A percentile compares a stretch with the other conserved stretches of the same genome.
phyloP scores from a whole-genome alignment of 768 basidiomycete species.

The Galerina marginata region DNA sequence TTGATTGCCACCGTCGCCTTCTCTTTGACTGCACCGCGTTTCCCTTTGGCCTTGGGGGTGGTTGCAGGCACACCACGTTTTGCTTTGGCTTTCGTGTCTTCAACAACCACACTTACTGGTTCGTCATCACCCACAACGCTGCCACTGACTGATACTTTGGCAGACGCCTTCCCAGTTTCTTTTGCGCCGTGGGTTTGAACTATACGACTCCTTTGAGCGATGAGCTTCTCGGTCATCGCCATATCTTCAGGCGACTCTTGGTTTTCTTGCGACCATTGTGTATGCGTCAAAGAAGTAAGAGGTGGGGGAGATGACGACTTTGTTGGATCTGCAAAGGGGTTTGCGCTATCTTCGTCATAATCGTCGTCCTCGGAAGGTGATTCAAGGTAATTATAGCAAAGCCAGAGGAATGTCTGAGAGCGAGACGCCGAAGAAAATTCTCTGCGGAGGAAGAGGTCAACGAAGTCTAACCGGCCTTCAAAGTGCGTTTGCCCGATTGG shows the following conservation, averaged over 20 bases:
- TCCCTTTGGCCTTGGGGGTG: constrained; percentile 25
- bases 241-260: constrained; percentile 51
- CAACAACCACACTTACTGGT: constrained; percentile 7
- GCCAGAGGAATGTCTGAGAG: constrained; percentile 83
- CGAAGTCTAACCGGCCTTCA: constrained; percentile 71
- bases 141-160: constrained; percentile 23
- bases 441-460: constrained; percentile 79
- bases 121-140: constrained; percentile 31
- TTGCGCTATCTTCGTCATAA: constrained; percentile 45
- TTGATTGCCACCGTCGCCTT: not conserved
- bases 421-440: constrained; percentile 78
- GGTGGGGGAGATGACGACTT: constrained; percentile 40
- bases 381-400: constrained; percentile 83
- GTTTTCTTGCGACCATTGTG: constrained; percentile 49
- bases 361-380: constrained; percentile 42
- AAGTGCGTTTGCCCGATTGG: constrained; percentile 70
- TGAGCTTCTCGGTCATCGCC: constrained; percentile 41
- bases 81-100: constrained; percentile 26
- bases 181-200: constrained; percentile 30
- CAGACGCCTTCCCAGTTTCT: constrained; percentile 22
- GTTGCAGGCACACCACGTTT: constrained; percentile 17
- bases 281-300: constrained; percentile 43
- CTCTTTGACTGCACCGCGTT: constrained; percentile 17
- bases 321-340: constrained; percentile 65
- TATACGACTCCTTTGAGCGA: constrained; percentile 44